A percentile compares a stretch with the other conserved stretches of the same genome.
These are phyloP conservation scores for Schizophyllum commune DNA, from an alignment of 1,284 basidiomycete species.

Conservation along the genomic window DNA sequence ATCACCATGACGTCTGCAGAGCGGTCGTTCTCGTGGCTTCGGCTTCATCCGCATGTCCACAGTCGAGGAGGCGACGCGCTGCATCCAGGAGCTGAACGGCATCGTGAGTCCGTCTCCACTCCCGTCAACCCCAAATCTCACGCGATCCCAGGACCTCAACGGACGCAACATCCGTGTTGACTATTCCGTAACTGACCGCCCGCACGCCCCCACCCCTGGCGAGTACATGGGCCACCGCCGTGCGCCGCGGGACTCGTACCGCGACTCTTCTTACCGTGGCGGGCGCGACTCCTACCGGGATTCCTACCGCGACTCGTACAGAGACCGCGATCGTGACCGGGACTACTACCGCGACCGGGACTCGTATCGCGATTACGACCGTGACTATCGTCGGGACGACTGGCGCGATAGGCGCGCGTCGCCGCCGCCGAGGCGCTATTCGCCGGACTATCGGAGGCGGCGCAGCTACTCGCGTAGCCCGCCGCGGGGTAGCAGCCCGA, in stretches of 20 bases:
- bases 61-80: constrained; percentile 80
- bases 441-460: constrained; percentile 66
- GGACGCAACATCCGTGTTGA: constrained; percentile 95
- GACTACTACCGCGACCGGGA: constrained; percentile 40
- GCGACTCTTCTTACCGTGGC: constrained; percentile 46
- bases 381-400: constrained; percentile 37
- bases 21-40: constrained; percentile 94
- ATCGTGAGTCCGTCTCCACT: constrained; percentile 49
- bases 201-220: constrained; percentile 94
- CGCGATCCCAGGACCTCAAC: constrained; percentile 68
- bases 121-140: constrained; percentile 10
- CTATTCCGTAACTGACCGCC: constrained; percentile 88
- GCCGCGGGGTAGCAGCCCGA: constrained; percentile 66
- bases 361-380: constrained; percentile 43
- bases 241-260: constrained; percentile 28
- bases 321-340: constrained; percentile 43
- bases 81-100: constrained; percentile 90
- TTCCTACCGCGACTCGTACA: constrained; percentile 32
- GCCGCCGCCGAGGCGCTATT: constrained; percentile 54
- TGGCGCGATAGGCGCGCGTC: constrained; percentile 62
- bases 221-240: constrained; percentile 95
- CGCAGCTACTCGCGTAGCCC: constrained; percentile 74
- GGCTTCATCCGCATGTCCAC: constrained; percentile 94
- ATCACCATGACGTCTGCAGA: constrained; percentile 36
- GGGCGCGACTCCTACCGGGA: constrained; percentile 28